These are phyloP conservation scores for Whalleya microplaca DNA, from an alignment of 2,329 filamentous ascomycete genomes.

Conservation along the genomic window DNA sequence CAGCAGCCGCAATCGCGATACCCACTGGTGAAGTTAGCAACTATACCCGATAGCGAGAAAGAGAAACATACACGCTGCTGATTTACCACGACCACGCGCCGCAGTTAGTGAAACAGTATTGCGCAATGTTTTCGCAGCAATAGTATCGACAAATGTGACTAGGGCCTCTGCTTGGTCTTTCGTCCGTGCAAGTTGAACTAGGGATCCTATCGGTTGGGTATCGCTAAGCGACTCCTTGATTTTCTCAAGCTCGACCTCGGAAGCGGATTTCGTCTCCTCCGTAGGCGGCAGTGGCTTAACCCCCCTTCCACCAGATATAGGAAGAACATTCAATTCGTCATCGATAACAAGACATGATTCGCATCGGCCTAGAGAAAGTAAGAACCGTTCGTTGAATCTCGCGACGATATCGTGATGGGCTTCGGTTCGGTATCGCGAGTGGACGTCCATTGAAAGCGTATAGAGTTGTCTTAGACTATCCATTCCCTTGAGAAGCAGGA, in stretches of 20 bases:
- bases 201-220: constrained; percentile 80
- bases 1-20: constrained; percentile 89
- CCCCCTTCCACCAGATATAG: constrained; percentile 92
- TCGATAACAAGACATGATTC: constrained; percentile 94
- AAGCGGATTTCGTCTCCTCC: constrained; percentile 72
- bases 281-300: constrained; percentile 81
- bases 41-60: not conserved
- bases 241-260: constrained; percentile 75
- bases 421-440: constrained; percentile 94
- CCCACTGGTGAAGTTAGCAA: constrained; percentile 58
- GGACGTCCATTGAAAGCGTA: constrained; percentile 95
- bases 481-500: constrained; percentile 94
- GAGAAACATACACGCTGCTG: constrained; percentile 63
- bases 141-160: constrained; percentile 95
- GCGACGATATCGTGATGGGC: constrained; percentile 94
- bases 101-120: constrained; percentile 94
- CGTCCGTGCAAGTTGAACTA: constrained; percentile 85
- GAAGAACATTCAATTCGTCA: constrained; percentile 95
- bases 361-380: constrained; percentile 93
- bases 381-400: constrained; percentile 96
- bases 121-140: constrained; percentile 91
- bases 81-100: constrained; percentile 93
- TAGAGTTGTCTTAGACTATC: constrained; percentile 96
- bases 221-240: constrained; percentile 89
- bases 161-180: constrained; percentile 96